Evolutionary conservation across 768 basidiomycete species (phyloP).

Genomic region (Collybia sordida): DNA sequence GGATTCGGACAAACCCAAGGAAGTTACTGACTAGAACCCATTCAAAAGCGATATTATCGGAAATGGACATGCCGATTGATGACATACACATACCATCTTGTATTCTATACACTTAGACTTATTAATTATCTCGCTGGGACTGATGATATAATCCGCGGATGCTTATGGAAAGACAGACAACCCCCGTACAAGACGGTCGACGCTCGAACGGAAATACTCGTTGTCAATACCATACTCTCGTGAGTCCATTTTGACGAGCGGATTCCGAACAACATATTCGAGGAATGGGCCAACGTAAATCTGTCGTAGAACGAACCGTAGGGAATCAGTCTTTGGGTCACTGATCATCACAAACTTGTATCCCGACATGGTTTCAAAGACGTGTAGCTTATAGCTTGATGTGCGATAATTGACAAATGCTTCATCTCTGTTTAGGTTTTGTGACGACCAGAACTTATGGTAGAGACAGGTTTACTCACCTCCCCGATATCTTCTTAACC

Average conservation of each 20-base stretch:
- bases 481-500: conserved; percentile 90
- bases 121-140: not conserved
- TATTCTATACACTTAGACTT: conserved; percentile 4
- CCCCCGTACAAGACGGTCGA: conserved; percentile 74
- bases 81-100: conserved; percentile 2
- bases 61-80: not conserved
- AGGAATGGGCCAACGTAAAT: conserved; percentile 93
- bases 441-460: not conserved
- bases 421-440: conserved; percentile 64
- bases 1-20: conserved; percentile 4
- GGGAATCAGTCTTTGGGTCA: conserved; percentile 80
- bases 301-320: conserved; percentile 81
- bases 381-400: conserved; percentile 88
- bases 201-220: conserved; percentile 81
- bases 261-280: conserved; percentile 92
- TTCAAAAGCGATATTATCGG: not conserved
- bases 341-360: conserved; percentile 96
- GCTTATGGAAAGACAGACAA: conserved; percentile 41
- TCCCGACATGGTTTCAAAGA: conserved; percentile 88
- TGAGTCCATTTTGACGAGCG: conserved; percentile 82
- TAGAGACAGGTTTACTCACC: conserved; percentile 41
- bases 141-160: conserved; percentile 2
- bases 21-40: not conserved
- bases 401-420: conserved; percentile 90
- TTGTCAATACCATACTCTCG: conserved; percentile 87